These are phyloP conservation scores for Ceratocystis harringtonii DNA, from an alignment of 2,329 filamentous ascomycete species.

Conservation along the genomic window DNA sequence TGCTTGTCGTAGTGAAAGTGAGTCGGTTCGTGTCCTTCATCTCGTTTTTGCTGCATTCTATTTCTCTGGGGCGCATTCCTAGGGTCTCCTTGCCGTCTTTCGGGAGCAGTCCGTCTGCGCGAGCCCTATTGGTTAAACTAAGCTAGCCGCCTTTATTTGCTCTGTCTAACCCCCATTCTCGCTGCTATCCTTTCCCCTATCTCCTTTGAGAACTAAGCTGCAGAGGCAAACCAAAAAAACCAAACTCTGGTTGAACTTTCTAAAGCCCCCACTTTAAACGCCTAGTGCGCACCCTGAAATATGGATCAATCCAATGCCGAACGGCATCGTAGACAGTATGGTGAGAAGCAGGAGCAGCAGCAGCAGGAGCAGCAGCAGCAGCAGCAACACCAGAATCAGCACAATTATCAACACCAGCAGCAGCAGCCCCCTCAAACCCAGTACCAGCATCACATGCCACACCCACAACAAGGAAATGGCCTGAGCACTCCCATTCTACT, in stretches of 20 bases:
- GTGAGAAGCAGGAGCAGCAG: constrained; percentile 3
- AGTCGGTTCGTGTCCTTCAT: neutral
- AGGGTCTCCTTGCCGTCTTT: neutral
- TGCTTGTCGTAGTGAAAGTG: neutral
- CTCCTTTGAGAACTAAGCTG: neutral
- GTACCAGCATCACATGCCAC: constrained; percentile 12
- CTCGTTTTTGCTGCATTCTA: neutral
- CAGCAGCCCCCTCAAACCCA: constrained; percentile 7
- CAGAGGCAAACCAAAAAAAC: neutral
- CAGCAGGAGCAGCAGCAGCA: constrained; percentile 7
- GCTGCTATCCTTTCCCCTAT: neutral
- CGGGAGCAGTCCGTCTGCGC: neutral
- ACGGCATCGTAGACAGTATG: constrained; percentile 7
- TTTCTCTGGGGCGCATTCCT: neutral
- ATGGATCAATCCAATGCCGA: constrained; percentile 12
- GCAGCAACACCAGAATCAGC: constrained; percentile 4
- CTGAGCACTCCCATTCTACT: constrained; percentile 15
- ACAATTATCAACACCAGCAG: neutral
- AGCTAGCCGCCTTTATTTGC: neutral
- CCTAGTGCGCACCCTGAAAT: constrained; percentile 9
- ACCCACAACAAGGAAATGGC: constrained; percentile 13
- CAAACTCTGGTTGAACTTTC: neutral
- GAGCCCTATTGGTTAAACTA: neutral
- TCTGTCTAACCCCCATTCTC: neutral
- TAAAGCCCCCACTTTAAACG: neutral